phyloP scores from a whole-genome alignment of 192 early-diverging fungal genomes.

The Backusella psychrophila region DNA sequence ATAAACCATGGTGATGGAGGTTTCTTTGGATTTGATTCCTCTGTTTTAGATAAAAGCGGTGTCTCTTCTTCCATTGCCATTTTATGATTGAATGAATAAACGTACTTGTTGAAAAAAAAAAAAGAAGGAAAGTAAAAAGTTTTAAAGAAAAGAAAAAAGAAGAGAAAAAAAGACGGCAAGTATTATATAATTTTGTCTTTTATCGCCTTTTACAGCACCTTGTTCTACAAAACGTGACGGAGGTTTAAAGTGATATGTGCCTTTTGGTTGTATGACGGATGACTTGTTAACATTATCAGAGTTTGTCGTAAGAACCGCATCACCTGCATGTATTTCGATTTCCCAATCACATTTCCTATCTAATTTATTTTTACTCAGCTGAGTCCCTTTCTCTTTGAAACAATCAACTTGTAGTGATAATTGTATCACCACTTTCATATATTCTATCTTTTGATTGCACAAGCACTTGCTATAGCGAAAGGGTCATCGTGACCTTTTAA shows the following conservation, averaged over 20 bases:
- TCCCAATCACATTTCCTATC: neutral
- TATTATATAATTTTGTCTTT: constrained; percentile 4
- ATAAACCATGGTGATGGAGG: constrained; percentile 14
- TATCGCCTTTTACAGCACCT: neutral
- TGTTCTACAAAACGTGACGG: constrained; percentile 2
- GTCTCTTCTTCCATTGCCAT: constrained; percentile 1
- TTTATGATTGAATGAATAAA: neutral
- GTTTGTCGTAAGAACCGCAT: neutral
- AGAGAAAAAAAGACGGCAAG: neutral
- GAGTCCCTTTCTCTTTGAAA: neutral
- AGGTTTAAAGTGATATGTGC: neutral
- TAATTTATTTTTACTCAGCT: neutral
- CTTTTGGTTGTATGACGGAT: neutral
- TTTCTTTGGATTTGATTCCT: neutral
- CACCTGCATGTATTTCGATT: neutral
- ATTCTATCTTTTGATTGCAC: neutral
- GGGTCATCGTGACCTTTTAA: neutral
- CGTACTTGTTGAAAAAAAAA: neutral
- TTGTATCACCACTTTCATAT: neutral
- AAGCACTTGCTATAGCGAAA: neutral
- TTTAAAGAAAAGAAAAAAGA: neutral
- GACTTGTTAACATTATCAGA: neutral
- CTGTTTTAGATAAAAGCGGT: constrained; percentile 1
- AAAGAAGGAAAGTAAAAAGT: neutral
- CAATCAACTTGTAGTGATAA: neutral